A percentile compares a stretch with the other conserved stretches of the same genome.
These are phyloP conservation scores for Aspergillus pseudonomiae DNA, from an alignment of 2,329 filamentous ascomycete species.

Conservation along the genomic window DNA sequence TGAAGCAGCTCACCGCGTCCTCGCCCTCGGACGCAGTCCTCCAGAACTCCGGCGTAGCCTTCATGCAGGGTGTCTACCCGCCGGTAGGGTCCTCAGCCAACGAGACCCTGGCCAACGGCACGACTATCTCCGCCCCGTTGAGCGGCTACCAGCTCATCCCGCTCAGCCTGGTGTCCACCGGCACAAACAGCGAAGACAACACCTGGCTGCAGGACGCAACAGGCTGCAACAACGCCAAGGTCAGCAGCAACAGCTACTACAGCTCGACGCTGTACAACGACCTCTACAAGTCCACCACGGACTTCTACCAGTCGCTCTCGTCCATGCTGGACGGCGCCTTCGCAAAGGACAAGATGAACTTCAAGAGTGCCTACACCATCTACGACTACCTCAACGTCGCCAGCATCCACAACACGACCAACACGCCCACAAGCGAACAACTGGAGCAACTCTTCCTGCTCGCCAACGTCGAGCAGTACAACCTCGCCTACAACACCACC, in stretches of 20 bases:
- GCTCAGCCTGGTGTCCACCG: slow-evolving; percentile 63
- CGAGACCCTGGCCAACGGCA: slow-evolving; percentile 72
- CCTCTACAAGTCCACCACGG: slow-evolving; percentile 52
- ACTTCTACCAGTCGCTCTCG: slow-evolving; percentile 57
- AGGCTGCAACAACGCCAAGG: slow-evolving; percentile 57
- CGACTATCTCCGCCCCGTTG: slow-evolving; percentile 67
- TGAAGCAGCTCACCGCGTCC: slow-evolving; percentile 71
- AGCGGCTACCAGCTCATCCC: slow-evolving; percentile 84
- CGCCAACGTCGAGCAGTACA: slow-evolving; percentile 77
- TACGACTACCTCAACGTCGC: slow-evolving; percentile 67
- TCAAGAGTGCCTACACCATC: slow-evolving; percentile 68
- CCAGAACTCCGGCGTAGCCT: slow-evolving; percentile 76
- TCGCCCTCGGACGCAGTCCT: slow-evolving; percentile 77
- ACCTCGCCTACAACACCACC: slow-evolving; percentile 71
- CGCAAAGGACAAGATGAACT: slow-evolving; percentile 51
- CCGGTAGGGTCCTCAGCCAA: slow-evolving; percentile 63
- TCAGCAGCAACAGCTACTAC: slow-evolving; percentile 64
- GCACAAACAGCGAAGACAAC: slow-evolving; percentile 61
- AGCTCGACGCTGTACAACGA: slow-evolving; percentile 52
- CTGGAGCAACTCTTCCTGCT: slow-evolving; percentile 67
- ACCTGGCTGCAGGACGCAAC: slow-evolving; percentile 62
- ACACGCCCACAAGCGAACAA: slow-evolving; percentile 60
- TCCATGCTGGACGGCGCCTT: slow-evolving; percentile 59
- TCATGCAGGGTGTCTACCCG: slow-evolving; percentile 85
- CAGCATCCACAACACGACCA: slow-evolving; percentile 60